Evolutionary conservation across 2,329 filamentous ascomycete genomes (phyloP).

Genomic region (Verticillium nubilum): DNA sequence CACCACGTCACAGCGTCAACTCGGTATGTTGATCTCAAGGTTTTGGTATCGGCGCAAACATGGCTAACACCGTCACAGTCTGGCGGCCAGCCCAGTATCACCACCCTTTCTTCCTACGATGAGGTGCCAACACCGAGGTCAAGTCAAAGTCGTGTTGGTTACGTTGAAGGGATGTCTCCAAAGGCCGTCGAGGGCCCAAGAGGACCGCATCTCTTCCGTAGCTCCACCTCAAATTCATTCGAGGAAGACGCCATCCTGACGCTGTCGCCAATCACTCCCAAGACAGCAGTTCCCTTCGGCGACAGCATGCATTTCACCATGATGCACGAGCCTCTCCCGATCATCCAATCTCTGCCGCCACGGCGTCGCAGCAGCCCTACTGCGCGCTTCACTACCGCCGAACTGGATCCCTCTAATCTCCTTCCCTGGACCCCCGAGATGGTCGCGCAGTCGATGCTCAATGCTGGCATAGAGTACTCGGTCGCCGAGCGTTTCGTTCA

Average conservation of each 20-base stretch:
- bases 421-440: conserved; percentile 67
- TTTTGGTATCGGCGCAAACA: background rate
- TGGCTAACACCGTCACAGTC: conserved; percentile 14
- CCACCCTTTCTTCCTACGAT: conserved; percentile 82
- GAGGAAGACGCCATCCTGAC: conserved; percentile 53
- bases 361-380: conserved; percentile 44
- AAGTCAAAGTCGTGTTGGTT: conserved; percentile 52
- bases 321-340: conserved; percentile 9
- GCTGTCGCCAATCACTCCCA: conserved; percentile 69
- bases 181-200: conserved; percentile 73
- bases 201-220: conserved; percentile 82
- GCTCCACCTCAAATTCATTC: conserved; percentile 51
- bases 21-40: conserved; percentile 51
- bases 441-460: conserved; percentile 82
- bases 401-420: conserved; percentile 55
- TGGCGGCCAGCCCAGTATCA: conserved; percentile 65
- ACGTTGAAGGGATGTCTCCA: conserved; percentile 51
- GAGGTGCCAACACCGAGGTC: conserved; percentile 75
- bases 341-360: conserved; percentile 4
- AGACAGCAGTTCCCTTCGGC: conserved; percentile 38
- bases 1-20: conserved; percentile 61
- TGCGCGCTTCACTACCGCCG: conserved; percentile 45
- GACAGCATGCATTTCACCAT: conserved; percentile 9
- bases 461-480: conserved; percentile 70
- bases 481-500: conserved; percentile 80